Percentiles rank a stretch among this genome's conserved stretches.
Evolutionary conservation across 2,329 filamentous ascomycete species (phyloP).

Genomic region (Fusarium virguliforme): DNA sequence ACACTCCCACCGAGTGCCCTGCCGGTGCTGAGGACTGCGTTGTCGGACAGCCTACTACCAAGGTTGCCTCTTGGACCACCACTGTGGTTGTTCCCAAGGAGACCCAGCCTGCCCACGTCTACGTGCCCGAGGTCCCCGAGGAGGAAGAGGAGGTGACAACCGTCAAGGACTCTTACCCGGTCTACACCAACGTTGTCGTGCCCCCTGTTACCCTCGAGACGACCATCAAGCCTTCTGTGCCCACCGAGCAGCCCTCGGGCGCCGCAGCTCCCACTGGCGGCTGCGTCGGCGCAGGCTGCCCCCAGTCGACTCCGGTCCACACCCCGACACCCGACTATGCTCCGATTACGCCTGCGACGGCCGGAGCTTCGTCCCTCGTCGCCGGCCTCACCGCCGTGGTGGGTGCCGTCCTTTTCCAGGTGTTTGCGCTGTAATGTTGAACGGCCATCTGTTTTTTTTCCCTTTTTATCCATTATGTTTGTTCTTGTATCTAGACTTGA

Average conservation of each 20-base stretch:
- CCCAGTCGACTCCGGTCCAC: constrained; percentile 27
- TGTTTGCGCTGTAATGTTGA: constrained; percentile 50
- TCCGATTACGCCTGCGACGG: constrained; percentile 61
- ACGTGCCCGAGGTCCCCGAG: constrained; percentile 37
- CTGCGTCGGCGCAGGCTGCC: constrained; percentile 47
- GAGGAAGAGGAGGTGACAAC: constrained; percentile 27
- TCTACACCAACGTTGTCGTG: constrained; percentile 33
- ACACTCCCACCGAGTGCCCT: constrained; percentile 70
- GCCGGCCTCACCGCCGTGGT: constrained; percentile 50
- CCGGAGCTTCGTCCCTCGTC: constrained; percentile 60
- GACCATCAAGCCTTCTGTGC: constrained; percentile 39
- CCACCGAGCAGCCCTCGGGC: constrained; percentile 39
- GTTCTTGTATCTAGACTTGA: constrained; percentile 24
- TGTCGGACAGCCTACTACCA: constrained; percentile 54
- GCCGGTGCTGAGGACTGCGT: constrained; percentile 67
- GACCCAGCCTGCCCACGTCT: constrained; percentile 32
- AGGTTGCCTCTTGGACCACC: constrained; percentile 49
- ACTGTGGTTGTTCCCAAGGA: constrained; percentile 39
- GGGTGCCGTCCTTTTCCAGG: constrained; percentile 50
- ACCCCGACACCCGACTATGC: constrained; percentile 26
- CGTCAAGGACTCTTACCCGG: constrained; percentile 26
- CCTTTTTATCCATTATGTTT: constrained; percentile 9
- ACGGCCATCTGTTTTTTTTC: not conserved
- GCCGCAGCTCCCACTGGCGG: constrained; percentile 48
- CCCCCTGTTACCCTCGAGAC: constrained; percentile 41